Percentiles rank a stretch among this genome's conserved stretches.
Evolutionary conservation across 1,139 yeast genomes (phyloP).

Genomic region (Komagataea norvegica): DNA sequence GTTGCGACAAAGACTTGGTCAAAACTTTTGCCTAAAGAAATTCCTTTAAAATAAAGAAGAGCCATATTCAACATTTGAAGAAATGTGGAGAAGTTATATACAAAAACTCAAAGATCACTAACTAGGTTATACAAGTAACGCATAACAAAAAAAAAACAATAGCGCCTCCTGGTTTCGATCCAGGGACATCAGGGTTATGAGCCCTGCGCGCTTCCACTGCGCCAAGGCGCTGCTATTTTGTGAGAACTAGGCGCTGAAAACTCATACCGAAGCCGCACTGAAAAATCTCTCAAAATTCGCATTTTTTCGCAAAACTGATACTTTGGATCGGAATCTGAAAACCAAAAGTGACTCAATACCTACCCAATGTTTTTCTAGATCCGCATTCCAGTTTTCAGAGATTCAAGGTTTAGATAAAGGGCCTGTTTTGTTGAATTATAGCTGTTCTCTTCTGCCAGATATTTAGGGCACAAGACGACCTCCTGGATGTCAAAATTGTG

Average conservation of each 20-base stretch:
- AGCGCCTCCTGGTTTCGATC: slow-evolving; percentile 99
- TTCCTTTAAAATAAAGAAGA: background rate
- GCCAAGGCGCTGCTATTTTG: slow-evolving; percentile 48
- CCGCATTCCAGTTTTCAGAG: too few species aligned
- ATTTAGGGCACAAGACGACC: too few species aligned
- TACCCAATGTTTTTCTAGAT: too few species aligned
- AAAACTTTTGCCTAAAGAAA: background rate
- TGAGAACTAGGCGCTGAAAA: background rate
- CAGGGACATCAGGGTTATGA: slow-evolving; percentile 99
- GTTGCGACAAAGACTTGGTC: background rate
- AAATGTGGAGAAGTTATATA: background rate
- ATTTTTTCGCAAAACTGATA: too few species aligned
- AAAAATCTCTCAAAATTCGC: too few species aligned
- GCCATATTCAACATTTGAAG: background rate
- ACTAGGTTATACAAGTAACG: too few species aligned
- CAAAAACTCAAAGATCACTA: background rate
- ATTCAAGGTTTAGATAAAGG: too few species aligned
- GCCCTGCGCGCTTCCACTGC: slow-evolving; percentile 99
- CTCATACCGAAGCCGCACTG: background rate
- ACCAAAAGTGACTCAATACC: too few species aligned
- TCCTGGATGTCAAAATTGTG: too few species aligned
- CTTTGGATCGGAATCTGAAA: too few species aligned
- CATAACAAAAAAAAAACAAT: slow-evolving; percentile 27
- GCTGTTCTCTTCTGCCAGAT: background rate
- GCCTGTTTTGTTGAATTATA: too few species aligned